Base-by-base conservation (phyloP, 192 early-diverging fungal species). In the Rhizophagus clarus region DNA sequence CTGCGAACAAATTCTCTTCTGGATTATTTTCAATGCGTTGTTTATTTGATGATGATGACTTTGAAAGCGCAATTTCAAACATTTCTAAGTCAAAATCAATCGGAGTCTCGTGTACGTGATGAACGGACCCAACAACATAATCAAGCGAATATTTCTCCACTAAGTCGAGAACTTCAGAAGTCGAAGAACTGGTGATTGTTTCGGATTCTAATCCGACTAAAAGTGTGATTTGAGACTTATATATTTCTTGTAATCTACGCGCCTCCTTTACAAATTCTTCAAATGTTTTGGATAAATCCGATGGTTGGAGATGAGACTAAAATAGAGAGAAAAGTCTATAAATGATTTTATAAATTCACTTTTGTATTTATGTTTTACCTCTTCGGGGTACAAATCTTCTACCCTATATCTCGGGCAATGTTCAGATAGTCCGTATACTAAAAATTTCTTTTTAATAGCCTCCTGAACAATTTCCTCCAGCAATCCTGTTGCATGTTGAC, bases 171-270 rank as follows among this genome's bases (percentile, higher is more conserved):
- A 26, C 49, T 79, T 79, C 77, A 49, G 62, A 28, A 51, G 77
- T 34, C 2, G 66, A 29, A 34, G 77, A 45, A 47, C 45, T 49
- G 61, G 89, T 91, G 60, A 97, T 95, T 77, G 86, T 88, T 84
- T 99, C 98, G 56, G 95, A 97, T 83, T 99, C 98, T 61, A 92
- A 88, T 0, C 97, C 98, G 22, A 99, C 90, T 5, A 99, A 79
- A 2, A 96, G 82, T 12, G 77, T 80, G 28, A 96, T 94, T 70
- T 91, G 81, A 28, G 91, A 81, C 61, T 83, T 80, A 83, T 97
- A 96, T 73, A 90, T 87, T 24, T 40, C 49, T 67, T 91, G 92
- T 42, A 99, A 88, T 5, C 89, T 84, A 28, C 84, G 87, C 2
- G 98, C 97, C 76, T 96, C 93, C 2, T 75, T 81, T 8, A 94